Evolutionary conservation across 768 basidiomycete genomes (phyloP).

Genomic region (Coprinopsis cinerea): DNA sequence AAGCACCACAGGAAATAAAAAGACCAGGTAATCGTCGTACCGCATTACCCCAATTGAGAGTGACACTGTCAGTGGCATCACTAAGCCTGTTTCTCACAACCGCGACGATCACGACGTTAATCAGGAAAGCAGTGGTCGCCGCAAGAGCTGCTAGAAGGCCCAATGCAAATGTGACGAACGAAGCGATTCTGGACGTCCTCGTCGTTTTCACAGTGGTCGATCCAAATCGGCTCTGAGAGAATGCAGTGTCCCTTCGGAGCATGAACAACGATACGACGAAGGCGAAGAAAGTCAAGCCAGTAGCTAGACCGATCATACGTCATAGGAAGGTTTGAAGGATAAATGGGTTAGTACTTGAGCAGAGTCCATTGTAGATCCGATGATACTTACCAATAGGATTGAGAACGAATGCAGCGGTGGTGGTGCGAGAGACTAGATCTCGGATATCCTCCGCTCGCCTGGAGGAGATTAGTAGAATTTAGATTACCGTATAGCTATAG

Average conservation of each 20-base stretch:
- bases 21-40: neutral
- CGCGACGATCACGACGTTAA: neutral
- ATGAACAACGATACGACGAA: slow-evolving; percentile 42
- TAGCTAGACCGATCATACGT: neutral
- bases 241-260: slow-evolving; percentile 32
- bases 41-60: slow-evolving; percentile 1
- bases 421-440: slow-evolving; percentile 38
- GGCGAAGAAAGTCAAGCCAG: slow-evolving; percentile 32
- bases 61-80: neutral
- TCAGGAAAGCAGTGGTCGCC: neutral
- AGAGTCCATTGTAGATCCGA: no score
- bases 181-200: neutral
- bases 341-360: no score
- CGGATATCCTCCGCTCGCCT: no score
- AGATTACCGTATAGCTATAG: no score
- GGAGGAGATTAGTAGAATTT: no score
- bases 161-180: neutral
- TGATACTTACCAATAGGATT: slow-evolving; percentile 43
- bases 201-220: neutral
- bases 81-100: neutral
- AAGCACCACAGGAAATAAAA: neutral
- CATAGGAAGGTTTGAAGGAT: no score
- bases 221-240: slow-evolving; percentile 20
- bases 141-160: neutral
- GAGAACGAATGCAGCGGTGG: slow-evolving; percentile 45